A percentile compares a stretch with the other conserved stretches of the same genome.
phyloP scores from a whole-genome alignment of 202 grass and related monocot genomes.

The Brachypodium distachyon region DNA sequence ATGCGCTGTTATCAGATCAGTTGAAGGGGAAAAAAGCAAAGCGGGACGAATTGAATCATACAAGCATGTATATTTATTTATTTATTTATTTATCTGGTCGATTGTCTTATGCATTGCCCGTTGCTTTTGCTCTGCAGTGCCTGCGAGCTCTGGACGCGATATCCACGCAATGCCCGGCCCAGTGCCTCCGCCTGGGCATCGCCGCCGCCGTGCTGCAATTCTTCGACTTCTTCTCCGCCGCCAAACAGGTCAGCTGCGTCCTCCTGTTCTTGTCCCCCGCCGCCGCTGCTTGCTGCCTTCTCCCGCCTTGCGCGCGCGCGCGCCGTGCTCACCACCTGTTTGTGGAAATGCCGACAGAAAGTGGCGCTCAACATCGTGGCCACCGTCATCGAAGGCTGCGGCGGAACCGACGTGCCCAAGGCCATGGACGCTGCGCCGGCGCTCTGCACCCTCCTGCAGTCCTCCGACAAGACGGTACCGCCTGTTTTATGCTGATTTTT shows the following conservation, averaged over 20 bases:
- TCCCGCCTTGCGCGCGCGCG: neutral
- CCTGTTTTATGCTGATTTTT: neutral
- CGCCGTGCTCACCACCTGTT: slow-evolving; percentile 13
- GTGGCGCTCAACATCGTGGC: slow-evolving; percentile 28
- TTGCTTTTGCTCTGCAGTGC: slow-evolving; percentile 21
- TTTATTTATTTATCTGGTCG: too few species aligned
- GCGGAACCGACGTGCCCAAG: neutral
- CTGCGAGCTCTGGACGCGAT: slow-evolving; percentile 39
- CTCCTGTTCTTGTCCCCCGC: neutral
- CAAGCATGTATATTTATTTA: too few species aligned
- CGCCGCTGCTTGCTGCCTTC: neutral
- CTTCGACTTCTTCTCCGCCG: slow-evolving; percentile 45
- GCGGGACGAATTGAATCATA: too few species aligned
- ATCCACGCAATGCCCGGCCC: neutral
- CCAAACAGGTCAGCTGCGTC: slow-evolving; percentile 23
- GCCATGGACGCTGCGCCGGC: slow-evolving; percentile 36
- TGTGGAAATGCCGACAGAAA: slow-evolving; percentile 32
- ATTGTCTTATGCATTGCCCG: too few species aligned
- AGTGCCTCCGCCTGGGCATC: slow-evolving; percentile 37
- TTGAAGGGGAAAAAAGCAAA: too few species aligned
- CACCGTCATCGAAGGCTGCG: neutral
- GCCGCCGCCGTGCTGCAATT: slow-evolving; percentile 37
- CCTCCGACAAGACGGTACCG: slow-evolving; percentile 25
- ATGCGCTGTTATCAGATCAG: too few species aligned
- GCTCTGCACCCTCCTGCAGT: slow-evolving; percentile 50